Evolutionary conservation across 2,329 filamentous ascomycete genomes (phyloP), one percentile per base, ranked within the genome.

Genomic region (Tolypocladium album): DNA sequence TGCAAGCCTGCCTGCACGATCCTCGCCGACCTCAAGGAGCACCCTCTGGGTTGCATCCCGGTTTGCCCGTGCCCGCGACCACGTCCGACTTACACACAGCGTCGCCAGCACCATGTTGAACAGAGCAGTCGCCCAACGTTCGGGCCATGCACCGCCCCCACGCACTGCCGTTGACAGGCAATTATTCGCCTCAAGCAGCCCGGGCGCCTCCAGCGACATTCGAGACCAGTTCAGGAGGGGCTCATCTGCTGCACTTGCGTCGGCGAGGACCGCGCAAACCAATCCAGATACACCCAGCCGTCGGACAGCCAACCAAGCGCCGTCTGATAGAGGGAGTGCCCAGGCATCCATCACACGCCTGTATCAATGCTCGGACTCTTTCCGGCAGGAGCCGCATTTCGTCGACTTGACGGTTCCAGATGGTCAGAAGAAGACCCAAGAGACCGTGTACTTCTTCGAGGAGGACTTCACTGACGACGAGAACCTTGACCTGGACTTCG

Each of bases 401-500:
- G 69, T 78, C 61, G 71, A 76, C 57, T 67, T 78, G 38, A 72
- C 72, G 13, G 65, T 59, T 6, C 58, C 71, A 1, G 68, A 70
- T 50, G 62, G 65, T 15, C 42, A 68, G 34, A 56, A 65, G 62
- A 73, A 71, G 57, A 56, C 64, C 36, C 63, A 69, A 45, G 61
- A 70, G 13, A 63, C 65, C 9, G 82, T 88, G 12, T 83, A 82
- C 62, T 89, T 92, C 63, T 83, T 86, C 61, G 89, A 92, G 63
- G 87, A 93, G 66, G 92, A 96, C 69, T 94, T 96, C 65, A 90
- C 91, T 67, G 89, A 93, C 69, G 92, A 96, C 66, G 82, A 87
- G 24, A 83, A 91, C 59, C 78, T 96, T 31, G 89, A 90, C 62
- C 73, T 89, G 24, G 82, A 92, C 63, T 82, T 86, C 58, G 81